Base-by-base conservation (phyloP, 768 basidiomycete genomes). In the Suillus ampliporus region DNA sequence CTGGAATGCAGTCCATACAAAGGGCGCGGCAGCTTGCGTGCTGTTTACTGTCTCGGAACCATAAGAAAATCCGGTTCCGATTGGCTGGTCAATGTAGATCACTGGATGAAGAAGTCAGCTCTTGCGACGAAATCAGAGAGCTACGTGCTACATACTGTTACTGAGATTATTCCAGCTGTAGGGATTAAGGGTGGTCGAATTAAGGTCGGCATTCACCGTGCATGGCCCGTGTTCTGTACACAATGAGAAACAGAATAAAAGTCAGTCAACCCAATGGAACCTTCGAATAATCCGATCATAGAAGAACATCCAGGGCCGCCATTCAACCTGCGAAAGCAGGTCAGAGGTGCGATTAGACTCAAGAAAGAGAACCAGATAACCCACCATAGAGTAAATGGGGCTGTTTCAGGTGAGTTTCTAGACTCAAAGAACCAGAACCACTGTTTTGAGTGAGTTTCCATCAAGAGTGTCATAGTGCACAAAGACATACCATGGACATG, bases 361-460 rank as follows among this genome's bases (percentile, higher is more conserved):
- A 37, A 3, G 6, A 8, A 21, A 5, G 52, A 10, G 15, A 37
- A 5, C 15, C 9, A 26, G 23, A 23, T 5, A 21, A 53, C 72
- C 41, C 61, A 86, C 88, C 89, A 90, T 23, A 89, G 77, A 2
- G 87, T 88, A 68, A 90, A 85, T 0, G 88, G 89, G 0, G 88
- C 87, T 1, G 81, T 86, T 56, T 87, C 83, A 0, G 88, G 86
- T 2, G 79, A 75, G 31, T 83, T 74, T 17, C 89, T 80, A 3
- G 89, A 82, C 64, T 86, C 89, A 58, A 90, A 90, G 72, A 89
- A 90, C 87, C 88, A 90, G 69, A 90, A 90, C 86, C 87, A 89
- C 88, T 88, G 58, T 19, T 5, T 26, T 10, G 9, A 6, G 54
- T 44, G 50, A n/a, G 9, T 52, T 11, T 23, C 11, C 28, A 44